phyloP scores from a whole-genome alignment of 2,329 filamentous ascomycete genomes.

The Peltaster fructicola region DNA sequence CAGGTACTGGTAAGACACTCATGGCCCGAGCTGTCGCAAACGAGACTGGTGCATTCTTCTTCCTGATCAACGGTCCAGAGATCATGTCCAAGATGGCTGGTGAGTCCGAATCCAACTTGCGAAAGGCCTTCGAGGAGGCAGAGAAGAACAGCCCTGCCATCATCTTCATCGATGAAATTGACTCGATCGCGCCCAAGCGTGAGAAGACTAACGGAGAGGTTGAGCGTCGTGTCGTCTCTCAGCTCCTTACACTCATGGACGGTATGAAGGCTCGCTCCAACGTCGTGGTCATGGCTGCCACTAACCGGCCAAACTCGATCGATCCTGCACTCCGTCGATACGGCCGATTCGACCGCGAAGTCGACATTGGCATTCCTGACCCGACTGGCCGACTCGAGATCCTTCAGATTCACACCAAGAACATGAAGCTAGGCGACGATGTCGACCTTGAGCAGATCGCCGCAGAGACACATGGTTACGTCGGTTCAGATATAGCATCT shows the following conservation, averaged over 20 bases:
- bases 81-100: constrained; percentile 99
- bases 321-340: constrained; percentile 95
- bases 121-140: constrained; percentile 98
- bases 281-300: constrained; percentile 97
- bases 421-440: constrained; percentile 97
- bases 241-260: constrained; percentile 94
- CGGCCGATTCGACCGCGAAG: constrained; percentile 96
- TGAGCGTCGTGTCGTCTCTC: constrained; percentile 93
- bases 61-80: constrained; percentile 96
- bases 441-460: constrained; percentile 95
- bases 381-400: constrained; percentile 97
- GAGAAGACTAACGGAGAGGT: constrained; percentile 99
- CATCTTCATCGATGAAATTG: constrained; percentile 99
- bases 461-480: constrained; percentile 95
- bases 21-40: constrained; percentile 98
- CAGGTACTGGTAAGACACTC: constrained; percentile 97
- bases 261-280: constrained; percentile 99
- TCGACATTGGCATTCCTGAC: constrained; percentile 95
- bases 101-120: constrained; percentile 94
- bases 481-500: constrained; percentile 94
- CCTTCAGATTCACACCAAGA: constrained; percentile 98
- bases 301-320: constrained; percentile 96
- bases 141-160: constrained; percentile 99
- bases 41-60: constrained; percentile 98
- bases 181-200: constrained; percentile 97